Conservation (phyloP, 1,284 basidiomycete species). For the Athelia psychrophila region DNA sequence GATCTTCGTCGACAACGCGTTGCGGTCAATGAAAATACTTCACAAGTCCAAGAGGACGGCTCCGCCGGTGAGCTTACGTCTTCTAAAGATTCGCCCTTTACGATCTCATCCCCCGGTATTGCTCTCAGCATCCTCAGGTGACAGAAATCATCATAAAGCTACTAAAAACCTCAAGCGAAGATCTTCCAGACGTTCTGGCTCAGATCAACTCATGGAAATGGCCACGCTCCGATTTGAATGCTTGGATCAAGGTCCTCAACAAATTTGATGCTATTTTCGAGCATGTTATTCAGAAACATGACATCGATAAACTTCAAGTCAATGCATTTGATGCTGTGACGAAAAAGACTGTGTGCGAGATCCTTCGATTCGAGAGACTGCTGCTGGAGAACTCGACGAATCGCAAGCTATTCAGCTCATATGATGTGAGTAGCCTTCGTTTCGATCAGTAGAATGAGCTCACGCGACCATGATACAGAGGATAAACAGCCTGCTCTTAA, state of each 20-base stretch:
- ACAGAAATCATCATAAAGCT: constrained; percentile 71
- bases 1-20: constrained; percentile 38
- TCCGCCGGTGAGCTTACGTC: constrained; percentile 54
- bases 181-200: constrained; percentile 61
- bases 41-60: constrained; percentile 76
- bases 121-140: constrained; percentile 67
- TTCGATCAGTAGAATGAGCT: constrained; percentile 8
- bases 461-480: constrained; percentile 50
- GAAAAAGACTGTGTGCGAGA: constrained; percentile 77
- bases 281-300: constrained; percentile 80
- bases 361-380: constrained; percentile 86
- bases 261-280: constrained; percentile 91
- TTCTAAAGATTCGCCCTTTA: constrained; percentile 11
- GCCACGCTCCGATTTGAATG: constrained; percentile 95
- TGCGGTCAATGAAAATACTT: constrained; percentile 74
- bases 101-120: constrained; percentile 11
- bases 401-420: constrained; percentile 94
- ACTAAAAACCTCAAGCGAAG: constrained; percentile 60
- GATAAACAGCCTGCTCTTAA: constrained; percentile 84
- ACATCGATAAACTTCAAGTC: constrained; percentile 79
- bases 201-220: constrained; percentile 85
- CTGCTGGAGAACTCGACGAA: constrained; percentile 98
- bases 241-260: constrained; percentile 95
- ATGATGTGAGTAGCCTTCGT: constrained; percentile 72
- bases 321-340: constrained; percentile 77